Base-by-base conservation (phyloP, 108 stramenopile genomes). In the Epithemia pelagica region DNA sequence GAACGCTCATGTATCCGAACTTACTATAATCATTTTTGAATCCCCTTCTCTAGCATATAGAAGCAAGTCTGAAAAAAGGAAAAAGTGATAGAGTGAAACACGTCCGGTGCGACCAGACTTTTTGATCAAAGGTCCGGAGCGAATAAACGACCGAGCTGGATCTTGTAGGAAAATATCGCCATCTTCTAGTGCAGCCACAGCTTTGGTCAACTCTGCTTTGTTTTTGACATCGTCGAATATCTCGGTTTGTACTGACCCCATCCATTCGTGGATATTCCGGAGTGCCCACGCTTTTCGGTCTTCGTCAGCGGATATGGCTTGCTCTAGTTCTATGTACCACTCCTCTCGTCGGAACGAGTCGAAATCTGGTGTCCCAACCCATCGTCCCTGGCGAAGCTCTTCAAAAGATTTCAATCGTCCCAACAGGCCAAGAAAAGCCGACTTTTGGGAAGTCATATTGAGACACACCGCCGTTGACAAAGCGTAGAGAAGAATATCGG, bases 11-110 rank as follows among this genome's bases (percentile, higher is more conserved):
- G n/a, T n/a, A n/a, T n/a, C n/a, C n/a, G n/a, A 5, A 46, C 37
- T 46, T 46, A 46, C 37, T 21, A 66, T 66, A 24, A 7, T 54
- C 10, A 52, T 23, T 18, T 51, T 27, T 25, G 26, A 25, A 52
- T 54, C 52, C 1, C 29, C 52, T 18, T 31, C 30, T 30, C 76
- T 78, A 28, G 77, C 66, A 61, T 96, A 96, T 10, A 96, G 69
- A 28, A 93, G 69, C 24, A 83, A 67, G 71, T 98, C 97, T 55
- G 84, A 88, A 74, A 98, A 98, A 58, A 98, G 71, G 68, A 96
- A 98, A 74, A 98, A 96, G 5, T 80, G 71, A 72, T 96, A 97
- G 8, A 78, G 70, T 25, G 82, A 76, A 52, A 67, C 75, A 31
- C 89, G 74, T 26, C 94, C 95, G 28, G 74, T 83, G 23, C 94